Conservation (phyloP, 345 rosid species). For the Cardamine resedifolia region DNA sequence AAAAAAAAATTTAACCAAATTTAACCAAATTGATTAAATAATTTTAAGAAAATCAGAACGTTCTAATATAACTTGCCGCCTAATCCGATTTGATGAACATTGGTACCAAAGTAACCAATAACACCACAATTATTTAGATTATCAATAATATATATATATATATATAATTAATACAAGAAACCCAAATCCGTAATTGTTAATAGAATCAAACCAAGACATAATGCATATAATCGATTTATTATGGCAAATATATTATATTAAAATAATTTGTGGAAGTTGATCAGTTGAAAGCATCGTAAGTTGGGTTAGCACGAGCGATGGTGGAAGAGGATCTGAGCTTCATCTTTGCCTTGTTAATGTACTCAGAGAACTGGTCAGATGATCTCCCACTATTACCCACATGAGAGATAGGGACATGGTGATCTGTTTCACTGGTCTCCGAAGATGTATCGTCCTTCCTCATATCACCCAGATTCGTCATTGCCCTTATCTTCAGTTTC, state of each 20-base stretch:
- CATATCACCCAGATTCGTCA: constrained; percentile 34
- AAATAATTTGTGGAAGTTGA: not conserved
- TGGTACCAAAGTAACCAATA: not conserved
- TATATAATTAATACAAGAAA: not conserved
- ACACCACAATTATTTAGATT: not conserved
- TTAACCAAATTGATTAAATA: no score
- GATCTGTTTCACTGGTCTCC: constrained; percentile 22
- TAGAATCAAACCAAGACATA: not conserved
- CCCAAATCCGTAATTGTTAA: not conserved
- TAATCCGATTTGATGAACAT: no score
- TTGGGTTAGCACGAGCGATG: constrained; percentile 10
- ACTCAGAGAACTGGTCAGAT: constrained; percentile 35
- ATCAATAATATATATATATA: not conserved
- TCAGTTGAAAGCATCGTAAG: constrained; percentile 27
- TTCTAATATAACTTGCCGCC: no score
- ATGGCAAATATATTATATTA: not conserved
- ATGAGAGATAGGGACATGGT: constrained; percentile 33
- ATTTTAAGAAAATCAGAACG: no score
- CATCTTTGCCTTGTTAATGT: constrained; percentile 34
- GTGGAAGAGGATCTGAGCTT: constrained; percentile 36
- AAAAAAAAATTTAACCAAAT: no score
- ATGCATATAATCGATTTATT: not conserved
- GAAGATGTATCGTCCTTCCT: constrained; percentile 17
- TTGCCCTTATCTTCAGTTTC: constrained; percentile 36
- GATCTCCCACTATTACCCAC: constrained; percentile 21